Conservation (phyloP, 2,329 filamentous ascomycete genomes). For the Colletotrichum kahawae region DNA sequence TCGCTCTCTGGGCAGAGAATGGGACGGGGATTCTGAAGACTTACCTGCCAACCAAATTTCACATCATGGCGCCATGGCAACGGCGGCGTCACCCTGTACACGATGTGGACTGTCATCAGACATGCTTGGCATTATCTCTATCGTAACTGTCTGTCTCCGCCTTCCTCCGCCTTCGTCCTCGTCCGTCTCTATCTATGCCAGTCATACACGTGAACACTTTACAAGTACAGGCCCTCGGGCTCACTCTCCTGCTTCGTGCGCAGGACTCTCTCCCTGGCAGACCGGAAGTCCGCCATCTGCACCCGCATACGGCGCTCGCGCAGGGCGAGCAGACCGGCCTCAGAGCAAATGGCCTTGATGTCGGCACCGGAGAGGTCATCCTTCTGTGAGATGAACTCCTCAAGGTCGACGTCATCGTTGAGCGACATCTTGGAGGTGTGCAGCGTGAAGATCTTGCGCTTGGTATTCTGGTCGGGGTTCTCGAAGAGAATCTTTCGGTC, state of each 20-base stretch:
- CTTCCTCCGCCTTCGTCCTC: background rate
- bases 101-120: background rate
- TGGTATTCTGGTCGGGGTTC: constrained; percentile 80
- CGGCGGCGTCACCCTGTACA: no score
- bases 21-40: accelerated
- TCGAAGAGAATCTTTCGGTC: constrained; percentile 91
- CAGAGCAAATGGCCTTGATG: constrained; percentile 98
- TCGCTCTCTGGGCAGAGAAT: no score
- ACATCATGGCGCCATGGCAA: no score
- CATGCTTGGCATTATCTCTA: constrained; percentile 19
- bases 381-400: constrained; percentile 98
- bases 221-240: constrained; percentile 98
- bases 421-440: constrained; percentile 99
- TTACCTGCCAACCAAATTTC: no score
- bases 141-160: background rate
- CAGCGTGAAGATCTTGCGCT: constrained; percentile 96
- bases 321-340: constrained; percentile 92
- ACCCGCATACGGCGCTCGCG: constrained; percentile 96
- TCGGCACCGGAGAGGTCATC: constrained; percentile 96
- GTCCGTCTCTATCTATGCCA: background rate
- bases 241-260: constrained; percentile 99
- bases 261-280: constrained; percentile 90
- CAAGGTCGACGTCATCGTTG: constrained; percentile 94
- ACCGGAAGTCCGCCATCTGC: constrained; percentile 97
- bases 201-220: constrained; percentile 41